Percentiles rank a stretch among this genome's conserved stretches.
Evolutionary conservation across 306 rosid genomes (phyloP).

Genomic region (Sphenostylis stenocarpa): DNA sequence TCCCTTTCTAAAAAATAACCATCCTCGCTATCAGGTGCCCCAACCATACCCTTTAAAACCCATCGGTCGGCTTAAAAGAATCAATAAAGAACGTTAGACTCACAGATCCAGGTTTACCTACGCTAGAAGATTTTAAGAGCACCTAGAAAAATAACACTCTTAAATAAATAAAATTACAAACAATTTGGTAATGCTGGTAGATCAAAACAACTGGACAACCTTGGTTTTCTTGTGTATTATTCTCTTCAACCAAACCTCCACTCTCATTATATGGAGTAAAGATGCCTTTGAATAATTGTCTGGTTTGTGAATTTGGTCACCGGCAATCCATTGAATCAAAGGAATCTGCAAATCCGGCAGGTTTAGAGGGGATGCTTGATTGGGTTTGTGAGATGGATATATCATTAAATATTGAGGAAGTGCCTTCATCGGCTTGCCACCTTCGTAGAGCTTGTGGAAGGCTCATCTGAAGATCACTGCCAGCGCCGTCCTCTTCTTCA

Average conservation of each 20-base stretch:
- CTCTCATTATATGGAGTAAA: background rate
- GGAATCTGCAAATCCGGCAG: constrained; percentile 71
- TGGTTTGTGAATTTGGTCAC: constrained; percentile 32
- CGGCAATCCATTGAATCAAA: constrained; percentile 80
- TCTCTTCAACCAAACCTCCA: background rate
- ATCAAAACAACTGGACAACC: constrained; percentile 32
- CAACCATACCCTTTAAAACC: constrained; percentile 20
- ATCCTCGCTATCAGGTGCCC: too few relatives aligned
- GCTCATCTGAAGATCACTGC: constrained; percentile 62
- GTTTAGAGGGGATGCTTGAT: constrained; percentile 81
- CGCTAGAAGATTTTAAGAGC: constrained; percentile 29
- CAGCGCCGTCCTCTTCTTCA: constrained; percentile 55
- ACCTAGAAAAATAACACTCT: constrained; percentile 17
- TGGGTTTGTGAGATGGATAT: constrained; percentile 71
- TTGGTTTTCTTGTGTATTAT: constrained; percentile 4
- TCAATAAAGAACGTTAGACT: constrained; percentile 26
- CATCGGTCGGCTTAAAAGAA: constrained; percentile 28
- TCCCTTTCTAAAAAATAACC: background rate
- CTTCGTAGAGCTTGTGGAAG: constrained; percentile 79
- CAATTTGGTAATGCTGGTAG: constrained; percentile 18
- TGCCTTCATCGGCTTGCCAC: constrained; percentile 96
- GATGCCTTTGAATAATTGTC: background rate
- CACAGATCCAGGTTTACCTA: constrained; percentile 25
- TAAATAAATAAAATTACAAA: constrained; percentile 19
- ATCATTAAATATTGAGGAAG: constrained; percentile 67